These are phyloP conservation scores for Aspergillus taichungensis DNA, from an alignment of 495 filamentous ascomycete genomes.

Conservation along the genomic window DNA sequence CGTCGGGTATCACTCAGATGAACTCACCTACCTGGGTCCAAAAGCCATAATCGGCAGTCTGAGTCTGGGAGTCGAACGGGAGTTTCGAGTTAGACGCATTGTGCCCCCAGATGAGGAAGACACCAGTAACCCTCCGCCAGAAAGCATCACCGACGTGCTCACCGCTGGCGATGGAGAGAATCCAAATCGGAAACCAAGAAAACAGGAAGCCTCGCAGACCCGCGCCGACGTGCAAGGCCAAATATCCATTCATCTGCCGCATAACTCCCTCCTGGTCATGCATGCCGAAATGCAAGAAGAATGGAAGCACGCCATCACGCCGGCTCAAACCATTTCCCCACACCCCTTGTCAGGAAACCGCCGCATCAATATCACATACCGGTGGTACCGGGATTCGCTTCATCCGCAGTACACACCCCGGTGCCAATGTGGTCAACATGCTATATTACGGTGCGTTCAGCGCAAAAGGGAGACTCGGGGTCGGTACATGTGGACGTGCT, in stretches of 20 bases:
- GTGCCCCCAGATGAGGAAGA: constrained; percentile 43
- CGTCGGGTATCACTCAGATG: constrained; percentile 87
- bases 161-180: constrained; percentile 1
- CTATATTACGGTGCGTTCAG: constrained; percentile 71
- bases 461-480: constrained; percentile 64
- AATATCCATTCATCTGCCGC: constrained; percentile 83
- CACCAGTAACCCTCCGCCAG: constrained; percentile 1
- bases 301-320: constrained; percentile 58
- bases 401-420: constrained; percentile 54
- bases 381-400: constrained; percentile 68
- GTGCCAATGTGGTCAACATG: constrained; percentile 59
- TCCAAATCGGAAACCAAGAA: constrained; percentile 3
- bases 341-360: constrained; percentile 73
- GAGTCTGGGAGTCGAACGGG: constrained; percentile 78
- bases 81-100: constrained; percentile 78
- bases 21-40: constrained; percentile 88
- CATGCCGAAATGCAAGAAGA: constrained; percentile 69
- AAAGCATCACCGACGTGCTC: too few relatives aligned
- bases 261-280: constrained; percentile 91
- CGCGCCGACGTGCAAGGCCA: constrained; percentile 63
- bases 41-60: constrained; percentile 80
- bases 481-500: constrained; percentile 92
- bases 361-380: constrained; percentile 90
- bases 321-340: constrained; percentile 63
- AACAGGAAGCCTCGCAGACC: constrained; percentile 14